Percentiles rank a stretch among this genome's conserved stretches.
Evolutionary conservation across 2,329 filamentous ascomycete species (phyloP).

Genomic region (Didymella lethalis): DNA sequence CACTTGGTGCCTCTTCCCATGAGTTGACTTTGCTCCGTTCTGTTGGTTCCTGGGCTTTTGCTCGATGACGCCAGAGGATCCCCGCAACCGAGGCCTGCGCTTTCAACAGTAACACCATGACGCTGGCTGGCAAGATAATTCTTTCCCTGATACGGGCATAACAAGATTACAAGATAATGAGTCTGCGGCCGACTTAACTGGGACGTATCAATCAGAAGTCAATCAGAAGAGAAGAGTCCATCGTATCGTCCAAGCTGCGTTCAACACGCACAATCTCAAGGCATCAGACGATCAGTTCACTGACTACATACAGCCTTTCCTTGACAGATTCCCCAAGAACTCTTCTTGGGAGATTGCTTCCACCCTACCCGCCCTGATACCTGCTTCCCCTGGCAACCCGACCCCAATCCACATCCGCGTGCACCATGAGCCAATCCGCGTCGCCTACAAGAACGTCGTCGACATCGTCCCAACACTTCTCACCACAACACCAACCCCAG

Average conservation of each 20-base stretch:
- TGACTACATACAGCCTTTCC: slow-evolving; percentile 42
- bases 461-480: slow-evolving; percentile 40
- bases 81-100: slow-evolving; percentile 1
- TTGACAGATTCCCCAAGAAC: slow-evolving; percentile 42
- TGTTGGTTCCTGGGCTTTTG: background rate
- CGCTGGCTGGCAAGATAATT: background rate
- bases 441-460: slow-evolving; percentile 45
- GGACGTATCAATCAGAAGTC: background rate
- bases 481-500: slow-evolving; percentile 30
- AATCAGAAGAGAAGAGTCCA: background rate
- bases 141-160: background rate
- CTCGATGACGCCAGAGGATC: background rate
- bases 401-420: slow-evolving; percentile 48
- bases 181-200: background rate
- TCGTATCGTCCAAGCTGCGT: background rate
- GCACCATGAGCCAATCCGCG: slow-evolving; percentile 46
- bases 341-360: slow-evolving; percentile 51
- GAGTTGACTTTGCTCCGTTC: background rate
- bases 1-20: background rate
- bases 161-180: background rate
- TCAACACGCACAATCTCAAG: background rate
- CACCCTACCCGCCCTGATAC: slow-evolving; percentile 46
- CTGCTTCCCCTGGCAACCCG: slow-evolving; percentile 31
- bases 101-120: background rate
- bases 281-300: background rate